Evolutionary conservation across 2,329 filamentous ascomycete species (phyloP).

Genomic region (Aspergillus thermomutatus): DNA sequence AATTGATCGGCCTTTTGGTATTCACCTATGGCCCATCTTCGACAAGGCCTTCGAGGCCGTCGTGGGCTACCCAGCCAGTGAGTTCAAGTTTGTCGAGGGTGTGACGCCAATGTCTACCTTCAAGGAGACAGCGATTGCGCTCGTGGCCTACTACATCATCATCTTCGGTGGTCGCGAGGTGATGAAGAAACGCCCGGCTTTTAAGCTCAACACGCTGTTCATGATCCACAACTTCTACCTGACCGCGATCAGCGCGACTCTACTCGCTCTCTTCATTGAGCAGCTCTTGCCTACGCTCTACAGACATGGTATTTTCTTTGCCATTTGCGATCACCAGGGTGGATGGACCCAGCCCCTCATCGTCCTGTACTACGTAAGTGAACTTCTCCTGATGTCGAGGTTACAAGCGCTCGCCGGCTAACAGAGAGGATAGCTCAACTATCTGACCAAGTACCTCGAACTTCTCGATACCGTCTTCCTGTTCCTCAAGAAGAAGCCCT

Average conservation of each 20-base stretch:
- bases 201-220: slow-evolving; percentile 86
- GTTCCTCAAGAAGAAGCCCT: slow-evolving; percentile 98
- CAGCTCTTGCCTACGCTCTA: slow-evolving; percentile 81
- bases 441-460: slow-evolving; percentile 96
- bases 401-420: not conserved
- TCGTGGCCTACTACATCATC: slow-evolving; percentile 85
- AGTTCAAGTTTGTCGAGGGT: slow-evolving; percentile 80
- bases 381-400: not conserved
- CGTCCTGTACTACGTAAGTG: slow-evolving; percentile 90
- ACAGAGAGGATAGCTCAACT: slow-evolving; percentile 69
- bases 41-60: slow-evolving; percentile 75
- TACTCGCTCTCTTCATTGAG: slow-evolving; percentile 84
- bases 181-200: slow-evolving; percentile 81
- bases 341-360: slow-evolving; percentile 94
- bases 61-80: slow-evolving; percentile 75
- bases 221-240: slow-evolving; percentile 96
- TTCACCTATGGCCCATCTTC: slow-evolving; percentile 92
- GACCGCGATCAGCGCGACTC: slow-evolving; percentile 74
- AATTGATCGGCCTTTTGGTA: slow-evolving; percentile 86
- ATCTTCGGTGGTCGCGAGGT: slow-evolving; percentile 90
- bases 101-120: slow-evolving; percentile 87
- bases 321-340: slow-evolving; percentile 73
- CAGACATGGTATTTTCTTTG: slow-evolving; percentile 78
- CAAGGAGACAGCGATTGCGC: slow-evolving; percentile 73
- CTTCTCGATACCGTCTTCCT: slow-evolving; percentile 94